Percentiles rank a stretch among this genome's conserved stretches.
Evolutionary conservation across 1,284 basidiomycete species (phyloP).

Genomic region (Rhizopogon hawkerae): DNA sequence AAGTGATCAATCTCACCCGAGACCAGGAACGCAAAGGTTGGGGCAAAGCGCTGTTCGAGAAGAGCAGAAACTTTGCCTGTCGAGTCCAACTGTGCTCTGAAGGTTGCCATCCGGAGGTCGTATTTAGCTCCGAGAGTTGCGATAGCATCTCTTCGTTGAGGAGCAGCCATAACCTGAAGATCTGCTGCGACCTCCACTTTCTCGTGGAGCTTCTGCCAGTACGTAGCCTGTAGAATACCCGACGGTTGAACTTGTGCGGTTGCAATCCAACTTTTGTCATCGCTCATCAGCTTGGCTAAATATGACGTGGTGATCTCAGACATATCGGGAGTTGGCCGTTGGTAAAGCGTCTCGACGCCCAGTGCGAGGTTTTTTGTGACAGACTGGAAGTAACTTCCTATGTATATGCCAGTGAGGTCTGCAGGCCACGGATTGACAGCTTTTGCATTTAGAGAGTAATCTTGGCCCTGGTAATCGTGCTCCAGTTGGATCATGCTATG

Average conservation of each 20-base stretch:
- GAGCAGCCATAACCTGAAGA: conserved; percentile 74
- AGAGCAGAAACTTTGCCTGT: conserved; percentile 91
- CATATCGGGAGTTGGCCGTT: conserved; percentile 67
- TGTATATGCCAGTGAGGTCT: conserved; percentile 90
- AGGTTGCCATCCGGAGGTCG: conserved; percentile 89
- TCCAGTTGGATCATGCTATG: conserved; percentile 91
- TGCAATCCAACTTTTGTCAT: conserved; percentile 80
- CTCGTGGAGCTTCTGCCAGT: conserved; percentile 93
- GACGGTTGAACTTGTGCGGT: conserved; percentile 86
- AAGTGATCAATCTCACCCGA: conserved; percentile 98
- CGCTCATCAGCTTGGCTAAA: conserved; percentile 77
- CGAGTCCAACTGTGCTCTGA: conserved; percentile 88
- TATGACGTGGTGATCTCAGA: conserved; percentile 78
- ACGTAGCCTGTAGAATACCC: conserved; percentile 86
- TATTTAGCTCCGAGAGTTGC: conserved; percentile 95
- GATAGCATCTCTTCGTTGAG: conserved; percentile 79
- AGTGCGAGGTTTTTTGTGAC: conserved; percentile 85
- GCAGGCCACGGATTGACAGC: conserved; percentile 87
- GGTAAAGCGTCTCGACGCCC: conserved; percentile 86
- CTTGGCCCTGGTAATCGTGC: conserved; percentile 88
- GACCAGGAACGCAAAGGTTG: conserved; percentile 90
- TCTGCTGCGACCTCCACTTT: conserved; percentile 99
- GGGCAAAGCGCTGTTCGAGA: conserved; percentile 93
- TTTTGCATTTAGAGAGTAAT: conserved; percentile 86
- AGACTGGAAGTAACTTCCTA: conserved; percentile 94